A percentile compares a stretch with the other conserved stretches of the same genome.
phyloP scores from a whole-genome alignment of 257 asterid genomes.

The Handroanthus guayacan region DNA sequence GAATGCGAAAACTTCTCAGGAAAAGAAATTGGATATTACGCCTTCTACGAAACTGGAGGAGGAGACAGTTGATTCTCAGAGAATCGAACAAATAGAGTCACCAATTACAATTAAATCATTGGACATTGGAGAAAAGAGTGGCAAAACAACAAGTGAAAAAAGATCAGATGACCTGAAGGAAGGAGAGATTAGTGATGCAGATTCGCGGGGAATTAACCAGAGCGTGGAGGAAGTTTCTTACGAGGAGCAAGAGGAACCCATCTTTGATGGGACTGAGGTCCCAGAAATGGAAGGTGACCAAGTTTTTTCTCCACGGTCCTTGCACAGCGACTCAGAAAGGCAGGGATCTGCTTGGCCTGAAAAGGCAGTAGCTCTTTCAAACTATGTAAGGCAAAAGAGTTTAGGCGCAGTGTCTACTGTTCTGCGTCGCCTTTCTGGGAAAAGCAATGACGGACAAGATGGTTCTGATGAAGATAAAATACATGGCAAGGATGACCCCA shows the following conservation, averaged over 20 bases:
- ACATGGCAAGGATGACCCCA: constrained; percentile 16
- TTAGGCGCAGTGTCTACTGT: constrained; percentile 68
- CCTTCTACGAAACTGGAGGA: constrained; percentile 36
- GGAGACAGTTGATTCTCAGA: constrained; percentile 39
- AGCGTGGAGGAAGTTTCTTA: constrained; percentile 42
- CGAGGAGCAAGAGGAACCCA: constrained; percentile 69
- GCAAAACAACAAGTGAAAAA: constrained; percentile 41
- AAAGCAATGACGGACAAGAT: constrained; percentile 60
- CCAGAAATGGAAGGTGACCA: constrained; percentile 56
- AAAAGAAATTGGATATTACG: constrained; percentile 33
- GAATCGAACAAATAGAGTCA: constrained; percentile 37
- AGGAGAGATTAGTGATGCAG: constrained; percentile 13
- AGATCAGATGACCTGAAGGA: constrained; percentile 26
- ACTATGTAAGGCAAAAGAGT: constrained; percentile 82
- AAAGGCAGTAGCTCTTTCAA: constrained; percentile 72
- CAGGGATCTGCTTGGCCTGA: constrained; percentile 81
- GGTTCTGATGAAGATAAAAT: constrained; percentile 46
- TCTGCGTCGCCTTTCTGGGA: constrained; percentile 79
- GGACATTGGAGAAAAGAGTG: constrained; percentile 37
- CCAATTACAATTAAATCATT: constrained; percentile 24
- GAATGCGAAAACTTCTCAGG: constrained; percentile 37
- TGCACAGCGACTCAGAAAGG: constrained; percentile 49
- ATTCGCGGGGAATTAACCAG: constrained; percentile 37
- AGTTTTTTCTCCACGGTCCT: constrained; percentile 44
- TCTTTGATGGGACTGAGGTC: constrained; percentile 75